A percentile compares a stretch with the other conserved stretches of the same genome.
Conservation (phyloP, 1,139 yeast genomes). For the Magnusiomyces clavatus region DNA sequence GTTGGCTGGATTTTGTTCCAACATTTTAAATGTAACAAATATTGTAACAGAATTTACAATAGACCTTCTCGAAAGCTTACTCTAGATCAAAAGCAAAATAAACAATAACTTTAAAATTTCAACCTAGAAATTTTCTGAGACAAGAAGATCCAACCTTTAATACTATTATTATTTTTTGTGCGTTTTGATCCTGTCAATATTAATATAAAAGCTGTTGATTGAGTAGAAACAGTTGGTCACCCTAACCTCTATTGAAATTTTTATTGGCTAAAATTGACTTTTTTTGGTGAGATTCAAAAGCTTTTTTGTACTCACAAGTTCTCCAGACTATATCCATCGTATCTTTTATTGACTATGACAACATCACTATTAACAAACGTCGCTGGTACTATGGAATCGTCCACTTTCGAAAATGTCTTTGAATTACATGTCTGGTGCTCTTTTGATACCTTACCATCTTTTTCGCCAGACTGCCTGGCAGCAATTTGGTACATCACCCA, state of each 20-base stretch:
- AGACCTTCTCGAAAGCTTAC: too few relatives aligned
- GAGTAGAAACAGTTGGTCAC: neutral
- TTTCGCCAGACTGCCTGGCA: slow-evolving; percentile 42
- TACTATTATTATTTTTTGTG: neutral
- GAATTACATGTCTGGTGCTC: slow-evolving; percentile 57
- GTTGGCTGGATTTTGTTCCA: too few relatives aligned
- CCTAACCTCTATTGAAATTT: neutral
- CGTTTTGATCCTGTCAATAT: neutral
- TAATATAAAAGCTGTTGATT: neutral
- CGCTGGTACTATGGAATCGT: neutral
- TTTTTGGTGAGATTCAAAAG: neutral
- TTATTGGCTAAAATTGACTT: too few relatives aligned
- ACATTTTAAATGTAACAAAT: too few relatives aligned
- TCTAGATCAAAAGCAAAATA: too few relatives aligned
- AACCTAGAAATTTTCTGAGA: too few relatives aligned
- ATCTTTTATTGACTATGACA: neutral
- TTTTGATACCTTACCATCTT: slow-evolving; percentile 25
- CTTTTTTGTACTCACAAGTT: neutral
- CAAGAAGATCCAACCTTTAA: neutral
- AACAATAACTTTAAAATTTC: too few relatives aligned
- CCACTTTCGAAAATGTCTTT: slow-evolving; percentile 18
- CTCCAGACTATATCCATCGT: neutral
- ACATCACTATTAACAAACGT: neutral
- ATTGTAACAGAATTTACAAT: too few relatives aligned
- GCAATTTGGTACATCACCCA: slow-evolving; percentile 32